Percentiles rank a stretch among this genome's conserved stretches.
These are phyloP conservation scores for Xanthoconium stramineum DNA, from an alignment of 768 basidiomycete species.

Conservation along the genomic window DNA sequence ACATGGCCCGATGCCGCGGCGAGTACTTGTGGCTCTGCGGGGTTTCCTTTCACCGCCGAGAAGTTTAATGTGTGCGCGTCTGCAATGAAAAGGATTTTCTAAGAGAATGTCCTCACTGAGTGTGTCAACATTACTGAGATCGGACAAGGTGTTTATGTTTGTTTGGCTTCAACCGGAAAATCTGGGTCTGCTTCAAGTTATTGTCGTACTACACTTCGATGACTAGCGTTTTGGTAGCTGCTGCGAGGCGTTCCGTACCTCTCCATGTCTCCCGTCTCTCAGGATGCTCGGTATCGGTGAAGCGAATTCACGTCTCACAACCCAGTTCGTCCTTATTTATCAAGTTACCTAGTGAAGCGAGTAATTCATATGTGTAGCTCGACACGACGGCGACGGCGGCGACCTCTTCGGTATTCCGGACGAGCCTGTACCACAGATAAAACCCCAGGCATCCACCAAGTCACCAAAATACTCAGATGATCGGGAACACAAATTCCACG, in stretches of 20 bases:
- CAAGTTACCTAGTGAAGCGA: neutral
- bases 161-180: conserved; percentile 2
- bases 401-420: conserved; percentile 12
- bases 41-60: too few species aligned
- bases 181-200: neutral
- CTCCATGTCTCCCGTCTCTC: neutral
- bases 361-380: conserved; percentile 14
- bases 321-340: conserved; percentile 19
- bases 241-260: conserved; percentile 11
- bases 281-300: conserved; percentile 4
- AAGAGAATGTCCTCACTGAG: too few species aligned
- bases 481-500: conserved; percentile 23
- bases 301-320: conserved; percentile 19
- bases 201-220: conserved; percentile 3
- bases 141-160: conserved; percentile 10
- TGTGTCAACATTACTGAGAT: too few species aligned
- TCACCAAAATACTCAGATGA: neutral
- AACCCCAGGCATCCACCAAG: neutral
- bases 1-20: too few species aligned
- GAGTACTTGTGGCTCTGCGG: too few species aligned
- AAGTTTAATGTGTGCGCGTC: too few species aligned
- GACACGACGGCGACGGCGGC: conserved; percentile 5
- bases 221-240: conserved; percentile 12
- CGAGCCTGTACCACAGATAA: neutral
- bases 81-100: too few species aligned